Base-by-base conservation (phyloP, 1,284 basidiomycete species). In the Malassezia caprae region DNA sequence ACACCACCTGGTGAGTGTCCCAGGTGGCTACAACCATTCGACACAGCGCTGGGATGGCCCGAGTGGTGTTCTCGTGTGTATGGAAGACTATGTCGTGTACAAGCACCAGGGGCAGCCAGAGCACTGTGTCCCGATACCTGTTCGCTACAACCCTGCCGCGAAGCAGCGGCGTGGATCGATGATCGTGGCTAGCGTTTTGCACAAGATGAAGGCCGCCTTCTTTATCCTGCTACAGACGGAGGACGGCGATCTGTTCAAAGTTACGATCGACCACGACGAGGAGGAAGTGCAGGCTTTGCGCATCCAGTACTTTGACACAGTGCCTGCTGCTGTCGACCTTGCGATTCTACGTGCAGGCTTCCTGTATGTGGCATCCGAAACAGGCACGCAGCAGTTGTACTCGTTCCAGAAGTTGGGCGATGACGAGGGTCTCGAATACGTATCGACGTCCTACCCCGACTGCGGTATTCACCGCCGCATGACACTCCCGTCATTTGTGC, bases 231-330 rank as follows among this genome's bases (percentile, higher is more conserved):
- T 73, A 11, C 72, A 74, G 56, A 65, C 61, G 10, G 72, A 74
- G 46, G 62, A 69, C 23, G 72, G 72, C 30, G 72, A 74, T 48
- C 51, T 74, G 43, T 74, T 73, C 66, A 73, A 73, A 60, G 58
- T 74, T 28, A 70, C 72, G 4, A 67, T 74, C 46, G 72, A 74
- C 37, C 72, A 74, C 40, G 64, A 72, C n/a, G 70, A 66, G 21
- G 72, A 73, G 37, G 67, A 71, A 39, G 62, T 74, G 35, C 51
- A 56, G 21, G 56, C 59, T 11, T 55, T 74, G 32, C 65, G 65
- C 48, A 73, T 74, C 62, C 72, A 73, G 54, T 74, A 74, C 58
- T 74, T 74, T 44, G 72, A 73, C 43, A 74, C 72, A 0, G 70
- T 73, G 15, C 70, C 72, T 0, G 59, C 72, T n/a, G 70, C 70